Evolutionary conservation across 1,284 basidiomycete species (phyloP).

Genomic region (Pseudozyma tsukubaensis): DNA sequence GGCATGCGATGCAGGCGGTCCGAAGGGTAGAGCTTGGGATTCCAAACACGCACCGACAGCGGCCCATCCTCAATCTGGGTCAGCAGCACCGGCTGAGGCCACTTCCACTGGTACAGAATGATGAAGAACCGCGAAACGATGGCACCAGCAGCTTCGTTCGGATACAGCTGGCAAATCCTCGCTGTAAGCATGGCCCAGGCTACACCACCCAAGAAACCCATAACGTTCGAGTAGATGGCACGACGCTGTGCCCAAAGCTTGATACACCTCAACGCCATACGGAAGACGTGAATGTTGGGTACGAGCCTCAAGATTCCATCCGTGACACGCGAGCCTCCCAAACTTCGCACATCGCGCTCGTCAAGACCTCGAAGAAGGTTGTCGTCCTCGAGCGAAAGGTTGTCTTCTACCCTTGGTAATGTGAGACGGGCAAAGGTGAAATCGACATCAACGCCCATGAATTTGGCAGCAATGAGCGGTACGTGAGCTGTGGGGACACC

Average conservation of each 20-base stretch:
- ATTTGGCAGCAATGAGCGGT: conserved; percentile 91
- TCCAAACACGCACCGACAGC: conserved; percentile 94
- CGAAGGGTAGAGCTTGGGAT: conserved; percentile 93
- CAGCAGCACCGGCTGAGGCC: conserved; percentile 96
- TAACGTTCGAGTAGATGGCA: conserved; percentile 98
- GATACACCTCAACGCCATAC: conserved; percentile 92
- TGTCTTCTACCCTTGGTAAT: conserved; percentile 86
- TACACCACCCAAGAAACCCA: conserved; percentile 96
- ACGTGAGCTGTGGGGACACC: conserved; percentile 96
- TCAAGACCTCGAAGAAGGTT: conserved; percentile 91
- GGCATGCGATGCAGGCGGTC: conserved; percentile 97
- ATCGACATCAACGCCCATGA: conserved; percentile 92
- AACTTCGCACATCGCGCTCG: conserved; percentile 91
- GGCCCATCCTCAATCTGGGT: conserved; percentile 93
- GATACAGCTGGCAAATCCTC: conserved; percentile 97
- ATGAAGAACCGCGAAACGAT: conserved; percentile 97
- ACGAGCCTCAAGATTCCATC: conserved; percentile 96
- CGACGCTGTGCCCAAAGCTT: conserved; percentile 96
- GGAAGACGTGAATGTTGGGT: conserved; percentile 92
- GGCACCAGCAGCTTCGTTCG: conserved; percentile 90
- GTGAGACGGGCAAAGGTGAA: conserved; percentile 90
- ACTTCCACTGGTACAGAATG: conserved; percentile 96
- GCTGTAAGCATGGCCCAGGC: conserved; percentile 99
- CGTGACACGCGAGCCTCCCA: conserved; percentile 96
- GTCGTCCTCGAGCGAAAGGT: conserved; percentile 88